These are phyloP conservation scores for Parietaria judaica DNA, from an alignment of 306 rosid species.

Conservation along the genomic window DNA sequence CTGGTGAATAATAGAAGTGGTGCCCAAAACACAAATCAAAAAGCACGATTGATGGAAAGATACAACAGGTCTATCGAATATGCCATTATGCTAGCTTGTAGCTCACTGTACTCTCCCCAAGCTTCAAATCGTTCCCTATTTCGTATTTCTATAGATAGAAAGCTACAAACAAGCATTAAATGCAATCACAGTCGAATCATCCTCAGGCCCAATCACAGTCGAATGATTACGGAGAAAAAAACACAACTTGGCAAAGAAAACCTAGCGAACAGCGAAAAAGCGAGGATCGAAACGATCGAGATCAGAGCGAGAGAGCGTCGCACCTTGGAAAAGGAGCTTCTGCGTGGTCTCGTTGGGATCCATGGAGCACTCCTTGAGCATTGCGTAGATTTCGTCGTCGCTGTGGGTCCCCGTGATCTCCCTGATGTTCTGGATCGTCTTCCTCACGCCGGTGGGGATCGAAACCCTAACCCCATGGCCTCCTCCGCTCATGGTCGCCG, in stretches of 20 bases:
- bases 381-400: conserved; percentile 85
- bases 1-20: conserved; percentile 2
- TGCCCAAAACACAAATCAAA: neutral
- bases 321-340: conserved; percentile 92
- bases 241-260: too few species aligned
- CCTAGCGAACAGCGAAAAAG: neutral
- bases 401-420: conserved; percentile 84
- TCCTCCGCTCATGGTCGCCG: conserved; percentile 19
- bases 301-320: conserved; percentile 16
- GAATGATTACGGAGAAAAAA: too few species aligned
- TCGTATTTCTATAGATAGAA: too few species aligned
- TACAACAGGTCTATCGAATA: too few species aligned
- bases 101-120: too few species aligned
- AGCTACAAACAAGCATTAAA: too few species aligned
- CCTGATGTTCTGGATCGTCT: conserved; percentile 68
- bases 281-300: conserved; percentile 37
- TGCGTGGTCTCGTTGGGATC: conserved; percentile 95
- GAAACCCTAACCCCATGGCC: conserved; percentile 76
- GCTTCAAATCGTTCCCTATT: too few species aligned
- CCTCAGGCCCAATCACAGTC: too few species aligned
- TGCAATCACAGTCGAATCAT: too few species aligned
- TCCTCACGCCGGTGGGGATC: conserved; percentile 60
- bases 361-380: conserved; percentile 94
- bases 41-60: too few species aligned
- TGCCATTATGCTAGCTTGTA: too few species aligned